Evolutionary conservation across 768 basidiomycete species (phyloP).

Genomic region (Galerina marginata): DNA sequence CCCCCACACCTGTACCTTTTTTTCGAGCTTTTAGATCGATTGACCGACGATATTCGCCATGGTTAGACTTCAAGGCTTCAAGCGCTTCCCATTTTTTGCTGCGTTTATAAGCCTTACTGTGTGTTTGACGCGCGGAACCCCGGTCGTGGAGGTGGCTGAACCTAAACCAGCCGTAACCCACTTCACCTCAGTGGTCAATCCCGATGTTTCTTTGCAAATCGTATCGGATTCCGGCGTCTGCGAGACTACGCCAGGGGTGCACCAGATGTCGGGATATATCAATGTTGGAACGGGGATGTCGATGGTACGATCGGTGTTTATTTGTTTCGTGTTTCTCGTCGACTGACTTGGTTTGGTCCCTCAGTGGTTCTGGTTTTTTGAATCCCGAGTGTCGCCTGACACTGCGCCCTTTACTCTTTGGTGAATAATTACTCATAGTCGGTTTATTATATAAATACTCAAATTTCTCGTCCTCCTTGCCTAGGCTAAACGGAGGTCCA

Average conservation of each 20-base stretch:
- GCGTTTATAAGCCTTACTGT: not conserved
- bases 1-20: not conserved
- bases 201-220: slow-evolving; percentile 46
- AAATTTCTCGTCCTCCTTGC: slow-evolving; percentile 1
- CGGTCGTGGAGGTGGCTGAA: slow-evolving; percentile 9
- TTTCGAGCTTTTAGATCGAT: not conserved
- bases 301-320: slow-evolving; percentile 41
- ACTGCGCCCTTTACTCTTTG: slow-evolving; percentile 72
- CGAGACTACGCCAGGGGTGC: slow-evolving; percentile 66
- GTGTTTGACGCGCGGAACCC: slow-evolving; percentile 13
- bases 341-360: not conserved
- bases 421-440: slow-evolving; percentile 31
- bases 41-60: not conserved
- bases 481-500: slow-evolving; percentile 65
- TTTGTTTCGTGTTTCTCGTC: not conserved
- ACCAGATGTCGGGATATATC: slow-evolving; percentile 66
- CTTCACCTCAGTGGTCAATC: slow-evolving; percentile 24
- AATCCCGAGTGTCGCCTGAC: slow-evolving; percentile 60
- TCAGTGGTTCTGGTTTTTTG: slow-evolving; percentile 84
- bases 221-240: slow-evolving; percentile 66
- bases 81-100: not conserved
- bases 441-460: not conserved
- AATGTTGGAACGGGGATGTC: slow-evolving; percentile 63
- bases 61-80: not conserved
- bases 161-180: slow-evolving; percentile 14